These are phyloP conservation scores for Pseudozyma sp. DNA, from an alignment of 1,284 basidiomycete species.

Conservation along the genomic window DNA sequence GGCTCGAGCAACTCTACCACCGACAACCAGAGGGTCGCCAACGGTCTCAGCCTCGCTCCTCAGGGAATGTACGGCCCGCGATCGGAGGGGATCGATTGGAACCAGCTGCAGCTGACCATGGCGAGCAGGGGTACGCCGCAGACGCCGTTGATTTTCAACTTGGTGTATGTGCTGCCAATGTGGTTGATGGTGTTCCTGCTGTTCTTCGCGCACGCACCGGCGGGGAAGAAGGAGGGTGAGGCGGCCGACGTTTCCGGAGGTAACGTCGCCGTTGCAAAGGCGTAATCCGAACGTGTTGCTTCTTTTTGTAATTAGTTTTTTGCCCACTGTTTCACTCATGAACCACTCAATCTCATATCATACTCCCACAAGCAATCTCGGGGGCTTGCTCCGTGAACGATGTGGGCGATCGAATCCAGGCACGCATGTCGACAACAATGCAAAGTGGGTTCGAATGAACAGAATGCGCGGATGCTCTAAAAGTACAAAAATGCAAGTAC, in stretches of 20 bases:
- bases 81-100: constrained; percentile 49
- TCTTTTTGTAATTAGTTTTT: constrained; percentile 9
- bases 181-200: constrained; percentile 56
- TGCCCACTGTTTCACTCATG: no score
- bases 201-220: constrained; percentile 56
- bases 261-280: constrained; percentile 27
- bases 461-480: background rate
- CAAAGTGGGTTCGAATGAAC: no score
- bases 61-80: constrained; percentile 56
- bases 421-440: no score
- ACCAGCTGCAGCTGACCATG: constrained; percentile 50
- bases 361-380: no score
- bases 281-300: constrained; percentile 2
- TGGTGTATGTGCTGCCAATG: constrained; percentile 56
- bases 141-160: constrained; percentile 53
- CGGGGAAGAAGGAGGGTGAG: constrained; percentile 13
- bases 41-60: constrained; percentile 37
- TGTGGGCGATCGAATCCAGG: no score
- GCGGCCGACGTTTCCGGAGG: constrained; percentile 2
- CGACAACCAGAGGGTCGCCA: constrained; percentile 26
- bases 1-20: constrained; percentile 19
- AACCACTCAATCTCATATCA: no score
- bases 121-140: constrained; percentile 45
- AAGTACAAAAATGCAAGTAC: background rate
- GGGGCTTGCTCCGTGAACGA: no score